Evolutionary conservation across 2,329 filamentous ascomycete species (phyloP).

Genomic region (Talaromyces pinophilus): DNA sequence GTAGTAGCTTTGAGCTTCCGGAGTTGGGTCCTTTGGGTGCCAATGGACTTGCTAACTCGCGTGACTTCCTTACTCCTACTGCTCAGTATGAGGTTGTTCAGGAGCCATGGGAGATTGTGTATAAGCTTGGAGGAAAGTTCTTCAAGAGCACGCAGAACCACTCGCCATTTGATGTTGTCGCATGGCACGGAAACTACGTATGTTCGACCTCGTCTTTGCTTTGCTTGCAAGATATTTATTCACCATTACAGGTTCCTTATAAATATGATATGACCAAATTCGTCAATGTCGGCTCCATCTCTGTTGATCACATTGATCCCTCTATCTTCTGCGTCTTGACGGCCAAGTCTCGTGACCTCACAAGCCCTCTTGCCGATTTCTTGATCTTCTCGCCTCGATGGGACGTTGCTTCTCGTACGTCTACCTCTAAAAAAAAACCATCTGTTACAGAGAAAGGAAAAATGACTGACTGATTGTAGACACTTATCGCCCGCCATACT

Average conservation of each 20-base stretch:
- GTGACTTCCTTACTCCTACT: conserved; percentile 65
- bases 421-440: background rate
- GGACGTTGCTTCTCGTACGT: conserved; percentile 42
- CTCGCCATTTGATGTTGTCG: conserved; percentile 70
- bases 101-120: conserved; percentile 59
- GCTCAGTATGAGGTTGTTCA: conserved; percentile 60
- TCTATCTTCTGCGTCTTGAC: conserved; percentile 46
- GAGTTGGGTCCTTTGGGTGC: conserved; percentile 68
- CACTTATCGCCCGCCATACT: conserved; percentile 46
- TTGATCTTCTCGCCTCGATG: conserved; percentile 45
- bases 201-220: conserved; percentile 9
- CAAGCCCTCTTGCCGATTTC: conserved; percentile 40
- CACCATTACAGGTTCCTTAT: conserved; percentile 36
- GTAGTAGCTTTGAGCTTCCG: conserved; percentile 64
- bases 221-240: background rate
- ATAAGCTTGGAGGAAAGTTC: conserved; percentile 63
- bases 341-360: conserved; percentile 41
- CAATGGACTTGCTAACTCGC: conserved; percentile 64
- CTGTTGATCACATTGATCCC: conserved; percentile 45
- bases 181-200: conserved; percentile 69
- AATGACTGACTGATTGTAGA: conserved; percentile 26
- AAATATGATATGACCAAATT: conserved; percentile 48
- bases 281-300: conserved; percentile 43
- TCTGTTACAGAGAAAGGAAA: too few species aligned
- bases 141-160: conserved; percentile 64